Conservation (phyloP, 345 rosid species). For the Hirschfeldia incana region DNA sequence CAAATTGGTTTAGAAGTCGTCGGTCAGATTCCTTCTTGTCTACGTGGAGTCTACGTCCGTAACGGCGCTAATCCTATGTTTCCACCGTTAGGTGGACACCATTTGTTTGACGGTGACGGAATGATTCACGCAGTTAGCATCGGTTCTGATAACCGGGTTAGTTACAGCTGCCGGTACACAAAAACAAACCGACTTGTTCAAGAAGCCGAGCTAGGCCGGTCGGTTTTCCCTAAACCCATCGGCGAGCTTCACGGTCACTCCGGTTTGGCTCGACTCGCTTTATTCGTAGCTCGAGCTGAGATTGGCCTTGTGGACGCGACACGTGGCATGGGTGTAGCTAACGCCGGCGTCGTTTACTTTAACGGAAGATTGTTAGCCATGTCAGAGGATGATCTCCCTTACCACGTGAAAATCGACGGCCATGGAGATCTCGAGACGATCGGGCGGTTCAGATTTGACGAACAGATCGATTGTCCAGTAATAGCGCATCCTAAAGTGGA, state of each 20-base stretch:
- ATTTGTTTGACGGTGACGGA: constrained; percentile 84
- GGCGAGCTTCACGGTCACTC: constrained; percentile 81
- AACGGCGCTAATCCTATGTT: constrained; percentile 77
- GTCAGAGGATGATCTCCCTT: constrained; percentile 85
- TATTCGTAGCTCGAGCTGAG: constrained; percentile 56
- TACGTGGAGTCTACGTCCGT: constrained; percentile 62
- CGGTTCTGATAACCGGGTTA: constrained; percentile 42
- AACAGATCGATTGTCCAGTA: constrained; percentile 58
- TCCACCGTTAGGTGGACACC: constrained; percentile 62
- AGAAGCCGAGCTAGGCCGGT: constrained; percentile 54
- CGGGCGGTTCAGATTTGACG: constrained; percentile 56
- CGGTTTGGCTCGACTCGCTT: constrained; percentile 60
- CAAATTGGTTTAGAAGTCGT: constrained; percentile 48
- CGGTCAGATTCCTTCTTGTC: constrained; percentile 56
- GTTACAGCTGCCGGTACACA: constrained; percentile 68
- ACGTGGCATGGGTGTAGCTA: constrained; percentile 69
- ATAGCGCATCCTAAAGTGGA: constrained; percentile 83
- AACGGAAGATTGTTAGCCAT: constrained; percentile 69
- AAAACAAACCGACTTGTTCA: constrained; percentile 60
- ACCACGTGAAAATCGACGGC: constrained; percentile 52
- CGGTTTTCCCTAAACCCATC: constrained; percentile 69
- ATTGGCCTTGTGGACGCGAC: constrained; percentile 57
- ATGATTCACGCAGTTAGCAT: constrained; percentile 79
- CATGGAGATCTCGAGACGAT: constrained; percentile 59
- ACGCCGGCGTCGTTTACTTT: constrained; percentile 65